Base-by-base conservation (phyloP, 345 rosid genomes). In the Raphanus sativus region DNA sequence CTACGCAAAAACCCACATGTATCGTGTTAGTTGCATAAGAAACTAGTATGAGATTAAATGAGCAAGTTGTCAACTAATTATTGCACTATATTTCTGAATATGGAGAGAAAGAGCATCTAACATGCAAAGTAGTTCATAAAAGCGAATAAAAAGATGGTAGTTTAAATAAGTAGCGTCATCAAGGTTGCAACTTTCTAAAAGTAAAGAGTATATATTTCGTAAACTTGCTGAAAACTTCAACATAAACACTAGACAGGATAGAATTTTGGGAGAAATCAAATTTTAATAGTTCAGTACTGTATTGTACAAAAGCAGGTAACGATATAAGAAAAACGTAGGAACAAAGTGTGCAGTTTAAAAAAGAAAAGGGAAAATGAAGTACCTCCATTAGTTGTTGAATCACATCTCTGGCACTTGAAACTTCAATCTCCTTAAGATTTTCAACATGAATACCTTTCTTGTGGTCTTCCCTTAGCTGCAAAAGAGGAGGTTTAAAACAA, bases 361-460 rank as follows among this genome's bases (percentile, higher is more conserved):
- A n/a, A 5, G 16, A 48, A 5, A 32, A 34, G 21, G 2, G 4
- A 56, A 59, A 75, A 15, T 34, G 13, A 56, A 25, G 58, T 81
- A 93, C 99, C 87, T 86, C 92, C 86, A 96, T 79, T 40, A 96
- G 87, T 79, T 91, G 98, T 65, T 93, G 97, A 77, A 96, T 86
- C 71, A 88, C 93, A 83, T 96, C 99, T 62, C 96, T 83, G 33
- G 97, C 92, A 87, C 89, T 87, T 56, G 87, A 77, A 52, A 96
- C 99, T 84, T 91, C 97, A 68, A 89, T 84, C 87, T 96, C 99
- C 86, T 88, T 96, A 4, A 93, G 85, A 82, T 89, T 93, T 77
- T 96, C 99, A 34, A 96, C 99, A 81, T 96, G 83, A 66, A 96
- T 86, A 55, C 98, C 99, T 85, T 90, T 93, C 86, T 87, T 96